Evolutionary conservation across 441 rosid genomes (phyloP).

Genomic region (Rhodomyrtus psidioides): DNA sequence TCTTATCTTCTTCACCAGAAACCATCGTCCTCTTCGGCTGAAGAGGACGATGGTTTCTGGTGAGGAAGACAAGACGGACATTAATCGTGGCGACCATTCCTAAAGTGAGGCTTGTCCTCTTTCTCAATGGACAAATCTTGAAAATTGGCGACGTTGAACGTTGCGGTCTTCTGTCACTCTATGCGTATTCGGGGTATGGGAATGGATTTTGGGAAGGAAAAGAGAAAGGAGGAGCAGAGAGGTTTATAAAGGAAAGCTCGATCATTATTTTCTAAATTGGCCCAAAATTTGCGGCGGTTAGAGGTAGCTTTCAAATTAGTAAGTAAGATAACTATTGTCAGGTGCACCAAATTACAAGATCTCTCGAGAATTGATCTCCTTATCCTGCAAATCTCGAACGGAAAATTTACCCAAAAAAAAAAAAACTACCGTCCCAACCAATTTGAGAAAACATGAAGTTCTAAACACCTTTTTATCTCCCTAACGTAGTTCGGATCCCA

Average conservation of each 20-base stretch:
- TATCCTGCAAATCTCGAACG: neutral
- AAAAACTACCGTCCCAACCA: neutral
- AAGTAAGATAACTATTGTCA: neutral
- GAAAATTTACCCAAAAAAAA: neutral
- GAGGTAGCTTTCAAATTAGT: neutral
- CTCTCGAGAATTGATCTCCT: neutral
- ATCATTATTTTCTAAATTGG: rapidly evolving
- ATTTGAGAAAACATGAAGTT: neutral
- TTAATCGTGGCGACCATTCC: neutral
- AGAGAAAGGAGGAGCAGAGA: neutral
- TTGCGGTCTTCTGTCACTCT: no score
- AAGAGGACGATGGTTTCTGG: neutral
- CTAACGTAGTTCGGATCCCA: neutral
- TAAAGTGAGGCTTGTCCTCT: neutral
- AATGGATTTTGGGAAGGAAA: neutral
- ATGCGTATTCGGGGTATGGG: neutral
- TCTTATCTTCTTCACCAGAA: neutral
- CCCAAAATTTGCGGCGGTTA: neutral
- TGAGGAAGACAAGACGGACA: neutral
- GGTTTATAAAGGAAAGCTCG: neutral
- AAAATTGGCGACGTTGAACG: neutral
- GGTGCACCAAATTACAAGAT: neutral
- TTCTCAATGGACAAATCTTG: neutral
- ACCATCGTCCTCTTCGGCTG: neutral
- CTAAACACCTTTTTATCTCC: neutral